These are phyloP conservation scores for Colletotrichum acutatum DNA, from an alignment of 2,329 filamentous ascomycete genomes.

Conservation along the genomic window DNA sequence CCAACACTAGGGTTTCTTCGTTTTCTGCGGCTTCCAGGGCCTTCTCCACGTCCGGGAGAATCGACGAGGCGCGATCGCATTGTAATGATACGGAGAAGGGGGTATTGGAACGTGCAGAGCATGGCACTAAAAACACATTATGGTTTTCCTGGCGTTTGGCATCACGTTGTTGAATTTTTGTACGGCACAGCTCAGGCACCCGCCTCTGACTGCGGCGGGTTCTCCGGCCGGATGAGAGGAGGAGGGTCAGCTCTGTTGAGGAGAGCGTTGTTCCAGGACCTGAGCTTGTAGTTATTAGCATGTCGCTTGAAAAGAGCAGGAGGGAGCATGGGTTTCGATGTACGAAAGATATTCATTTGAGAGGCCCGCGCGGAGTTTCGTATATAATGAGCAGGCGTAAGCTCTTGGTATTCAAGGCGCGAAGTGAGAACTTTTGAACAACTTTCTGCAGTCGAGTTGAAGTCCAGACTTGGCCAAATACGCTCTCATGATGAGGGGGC, in stretches of 20 bases:
- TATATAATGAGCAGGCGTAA: too few relatives aligned
- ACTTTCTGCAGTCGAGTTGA: too few relatives aligned
- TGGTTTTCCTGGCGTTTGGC: conserved; percentile 34
- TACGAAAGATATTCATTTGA: too few relatives aligned
- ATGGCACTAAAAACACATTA: conserved; percentile 33
- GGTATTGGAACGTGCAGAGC: not conserved
- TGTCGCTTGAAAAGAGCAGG: not conserved
- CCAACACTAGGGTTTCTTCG: conserved; percentile 78
- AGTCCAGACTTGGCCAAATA: too few relatives aligned
- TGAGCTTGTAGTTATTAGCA: not conserved
- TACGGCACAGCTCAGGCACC: not conserved
- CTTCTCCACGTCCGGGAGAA: conserved; percentile 86
- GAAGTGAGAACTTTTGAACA: too few relatives aligned
- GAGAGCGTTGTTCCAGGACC: not conserved
- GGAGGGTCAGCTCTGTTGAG: not conserved
- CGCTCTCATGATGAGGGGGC: too few relatives aligned
- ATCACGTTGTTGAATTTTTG: conserved; percentile 29
- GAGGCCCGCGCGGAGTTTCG: too few relatives aligned
- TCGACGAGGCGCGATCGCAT: conserved; percentile 83
- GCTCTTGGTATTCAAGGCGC: too few relatives aligned
- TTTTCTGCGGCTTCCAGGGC: conserved; percentile 92
- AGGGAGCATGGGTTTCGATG: too few relatives aligned
- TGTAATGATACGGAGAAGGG: conserved; percentile 54
- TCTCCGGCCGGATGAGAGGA: not conserved
- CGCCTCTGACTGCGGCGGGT: conserved; percentile 3